Percentiles rank a stretch among this genome's conserved stretches.
Evolutionary conservation across 228 moss, liverwort and hornwort genomes (phyloP).

Genomic region (Sphagnum fallax): DNA sequence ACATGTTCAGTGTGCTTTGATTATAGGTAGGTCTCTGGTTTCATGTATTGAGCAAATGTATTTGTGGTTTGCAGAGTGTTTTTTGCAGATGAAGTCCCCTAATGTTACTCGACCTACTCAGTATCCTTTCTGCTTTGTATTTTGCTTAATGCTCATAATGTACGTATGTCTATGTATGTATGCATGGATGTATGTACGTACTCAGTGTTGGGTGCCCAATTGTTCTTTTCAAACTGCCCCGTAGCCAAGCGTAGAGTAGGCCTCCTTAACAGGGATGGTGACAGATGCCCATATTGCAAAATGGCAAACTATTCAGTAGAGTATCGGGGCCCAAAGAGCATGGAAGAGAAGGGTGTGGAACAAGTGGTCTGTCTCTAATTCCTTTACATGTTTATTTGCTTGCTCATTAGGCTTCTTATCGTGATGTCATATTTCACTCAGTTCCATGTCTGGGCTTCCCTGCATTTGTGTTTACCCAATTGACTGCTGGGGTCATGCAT

Average conservation of each 20-base stretch:
- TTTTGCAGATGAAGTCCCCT: constrained; percentile 61
- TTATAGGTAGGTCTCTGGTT: neutral
- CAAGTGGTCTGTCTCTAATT: constrained; percentile 35
- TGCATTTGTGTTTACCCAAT: no score
- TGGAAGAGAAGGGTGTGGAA: constrained; percentile 63
- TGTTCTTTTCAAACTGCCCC: no score
- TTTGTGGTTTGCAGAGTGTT: constrained; percentile 38
- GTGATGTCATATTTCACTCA: no score
- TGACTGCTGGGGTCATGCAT: no score
- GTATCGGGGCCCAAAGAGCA: constrained; percentile 53
- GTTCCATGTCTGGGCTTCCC: no score
- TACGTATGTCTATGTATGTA: no score
- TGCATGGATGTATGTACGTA: no score
- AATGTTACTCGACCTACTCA: constrained; percentile 40
- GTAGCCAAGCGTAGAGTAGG: neutral
- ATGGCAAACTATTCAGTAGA: constrained; percentile 47
- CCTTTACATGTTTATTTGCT: no score
- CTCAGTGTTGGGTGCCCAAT: no score
- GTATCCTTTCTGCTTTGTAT: constrained; percentile 8
- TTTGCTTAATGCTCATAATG: no score
- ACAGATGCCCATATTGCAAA: constrained; percentile 52
- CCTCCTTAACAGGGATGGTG: neutral
- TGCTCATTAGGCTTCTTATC: no score
- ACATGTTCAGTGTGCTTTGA: neutral
- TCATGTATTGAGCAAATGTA: neutral